These are phyloP conservation scores for Kluyveromyces aestuarii DNA, from an alignment of 805 yeast species.

Conservation along the genomic window DNA sequence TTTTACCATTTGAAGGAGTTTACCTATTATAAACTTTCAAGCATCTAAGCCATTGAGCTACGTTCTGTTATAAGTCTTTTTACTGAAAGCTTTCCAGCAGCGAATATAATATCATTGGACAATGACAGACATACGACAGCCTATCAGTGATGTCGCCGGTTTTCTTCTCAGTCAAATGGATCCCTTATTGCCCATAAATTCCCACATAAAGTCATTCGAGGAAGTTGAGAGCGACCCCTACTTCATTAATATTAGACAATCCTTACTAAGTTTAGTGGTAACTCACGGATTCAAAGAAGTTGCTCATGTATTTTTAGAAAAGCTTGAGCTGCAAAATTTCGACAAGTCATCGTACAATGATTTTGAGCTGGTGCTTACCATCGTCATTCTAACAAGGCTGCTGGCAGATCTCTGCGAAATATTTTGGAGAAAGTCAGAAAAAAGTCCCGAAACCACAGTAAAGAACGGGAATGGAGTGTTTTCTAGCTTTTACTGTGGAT, in stretches of 20 bases:
- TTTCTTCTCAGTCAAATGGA: conserved; percentile 1
- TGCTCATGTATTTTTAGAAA: not conserved
- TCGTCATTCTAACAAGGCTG: conserved; percentile 31
- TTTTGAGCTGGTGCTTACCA: conserved; percentile 11
- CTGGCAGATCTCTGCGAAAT: conserved; percentile 33
- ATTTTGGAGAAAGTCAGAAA: conserved; percentile 30
- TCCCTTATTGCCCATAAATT: conserved; percentile 8
- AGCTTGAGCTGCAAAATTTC: not conserved
- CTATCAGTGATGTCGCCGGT: not conserved
- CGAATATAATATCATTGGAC: no score
- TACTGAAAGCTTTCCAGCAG: no score
- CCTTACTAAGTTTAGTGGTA: conserved; percentile 9
- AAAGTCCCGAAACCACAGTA: conserved; percentile 14
- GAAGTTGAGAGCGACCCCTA: conserved; percentile 13
- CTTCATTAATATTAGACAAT: conserved; percentile 7
- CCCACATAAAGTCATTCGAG: conserved; percentile 6
- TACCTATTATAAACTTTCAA: no score
- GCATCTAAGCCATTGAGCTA: no score
- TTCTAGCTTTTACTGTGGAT: conserved; percentile 22
- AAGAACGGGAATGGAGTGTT: conserved; percentile 10
- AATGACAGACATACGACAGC: not conserved
- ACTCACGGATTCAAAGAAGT: conserved; percentile 7
- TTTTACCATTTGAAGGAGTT: no score
- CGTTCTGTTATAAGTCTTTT: no score
- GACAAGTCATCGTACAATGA: not conserved